Conservation (phyloP, 305 asterid genomes). For the Striga hermonthica region DNA sequence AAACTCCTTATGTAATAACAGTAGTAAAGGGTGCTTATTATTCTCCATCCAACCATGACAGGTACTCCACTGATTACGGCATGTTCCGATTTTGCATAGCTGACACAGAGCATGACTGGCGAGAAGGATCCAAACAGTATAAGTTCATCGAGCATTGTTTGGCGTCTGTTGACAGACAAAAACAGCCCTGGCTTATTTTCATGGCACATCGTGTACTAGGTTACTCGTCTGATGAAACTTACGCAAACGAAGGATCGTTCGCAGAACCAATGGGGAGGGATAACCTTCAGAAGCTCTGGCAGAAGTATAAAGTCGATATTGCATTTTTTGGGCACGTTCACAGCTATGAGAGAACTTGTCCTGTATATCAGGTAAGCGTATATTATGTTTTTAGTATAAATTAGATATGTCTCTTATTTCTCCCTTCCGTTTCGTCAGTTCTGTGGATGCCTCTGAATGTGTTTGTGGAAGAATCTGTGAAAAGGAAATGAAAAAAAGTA, state of each 20-base stretch:
- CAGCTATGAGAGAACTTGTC: conserved; percentile 80
- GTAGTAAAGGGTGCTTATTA: neutral
- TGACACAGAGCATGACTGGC: conserved; percentile 94
- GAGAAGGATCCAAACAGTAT: conserved; percentile 87
- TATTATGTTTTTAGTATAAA: too few species aligned
- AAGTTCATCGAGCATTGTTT: conserved; percentile 78
- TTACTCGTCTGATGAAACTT: conserved; percentile 62
- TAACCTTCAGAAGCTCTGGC: conserved; percentile 92
- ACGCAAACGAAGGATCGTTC: conserved; percentile 69
- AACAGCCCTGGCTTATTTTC: conserved; percentile 93
- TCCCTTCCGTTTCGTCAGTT: too few species aligned
- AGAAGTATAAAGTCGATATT: conserved; percentile 90
- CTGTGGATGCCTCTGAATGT: too few species aligned
- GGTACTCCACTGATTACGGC: conserved; percentile 94
- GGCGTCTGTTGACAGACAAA: conserved; percentile 82
- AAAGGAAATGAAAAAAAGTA: too few species aligned
- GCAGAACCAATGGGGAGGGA: conserved; percentile 96
- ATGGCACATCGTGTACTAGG: conserved; percentile 87
- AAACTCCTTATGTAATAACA: too few species aligned
- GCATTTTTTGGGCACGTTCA: conserved; percentile 85
- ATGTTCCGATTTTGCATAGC: conserved; percentile 96
- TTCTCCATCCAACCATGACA: conserved; percentile 29
- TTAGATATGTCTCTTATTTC: too few species aligned
- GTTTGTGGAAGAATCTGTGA: too few species aligned
- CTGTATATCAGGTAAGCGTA: conserved; percentile 61